Evolutionary conservation across 495 filamentous ascomycete genomes (phyloP), one percentile per base, ranked within the genome.

Genomic region (Penicillium cinerascens): DNA sequence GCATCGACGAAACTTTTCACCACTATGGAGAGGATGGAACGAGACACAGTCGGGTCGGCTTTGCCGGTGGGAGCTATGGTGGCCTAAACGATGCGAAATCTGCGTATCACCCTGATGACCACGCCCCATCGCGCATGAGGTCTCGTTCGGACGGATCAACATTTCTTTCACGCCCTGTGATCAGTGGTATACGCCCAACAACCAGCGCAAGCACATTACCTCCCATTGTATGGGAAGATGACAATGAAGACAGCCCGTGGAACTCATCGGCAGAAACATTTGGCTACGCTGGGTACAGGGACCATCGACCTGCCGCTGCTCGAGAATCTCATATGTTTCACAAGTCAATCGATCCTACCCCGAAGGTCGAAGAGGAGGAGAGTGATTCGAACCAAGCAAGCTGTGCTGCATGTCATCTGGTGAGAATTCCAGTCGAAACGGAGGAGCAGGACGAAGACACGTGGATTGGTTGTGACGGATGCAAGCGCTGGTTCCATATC

Each of bases 401-500:
- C 52, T 81, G 78, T 52, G 76, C 73, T 13, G 70, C 73, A 25
- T 81, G 78, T 49, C 75, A 79, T 39, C 63, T 79, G 53, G 67
- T 75, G 4, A 73, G 74, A 11, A 79, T 77, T 33, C 71, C 73
- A 15, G 46, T 72, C 9, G 68, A 71, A 27, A 68, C 62, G 5
- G 77, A 78, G 17, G 77, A 73, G 38, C 74, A 79, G 53, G 71
- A 71, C 25, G 73, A 78, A 48, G 78, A 78, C 50, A 81, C 82
- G 13, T 90, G 87, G 87, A 88, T 90, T 51, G 82, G 77, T 25
- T 90, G 87, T 58, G 85, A 90, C 64, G 85, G 83, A 27, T 90
- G 87, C 64, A 87, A 87, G 56, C 75, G 71, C 22, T 90, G 87
- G 87, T 88, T 83, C 56, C 87, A 90, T 62, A 85, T 83, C 43